Percentiles rank a stretch among this genome's conserved stretches.
Evolutionary conservation across 78 protist species (phyloP).

Genomic region (Monosiga brevicollis): DNA sequence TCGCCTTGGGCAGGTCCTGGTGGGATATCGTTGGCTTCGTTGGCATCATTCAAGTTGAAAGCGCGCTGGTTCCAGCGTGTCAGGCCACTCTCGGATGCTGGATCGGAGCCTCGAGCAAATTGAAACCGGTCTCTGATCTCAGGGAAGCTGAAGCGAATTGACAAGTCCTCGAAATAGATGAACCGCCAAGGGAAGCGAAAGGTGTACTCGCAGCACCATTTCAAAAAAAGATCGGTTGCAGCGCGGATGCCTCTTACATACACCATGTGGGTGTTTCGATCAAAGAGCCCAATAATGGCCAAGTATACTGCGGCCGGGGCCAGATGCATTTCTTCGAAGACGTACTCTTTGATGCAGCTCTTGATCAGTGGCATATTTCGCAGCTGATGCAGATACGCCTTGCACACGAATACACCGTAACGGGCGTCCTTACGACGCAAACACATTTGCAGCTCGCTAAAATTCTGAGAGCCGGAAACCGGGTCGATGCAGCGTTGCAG

Average conservation of each 20-base stretch:
- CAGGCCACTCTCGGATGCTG: too few species aligned
- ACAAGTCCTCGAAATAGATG: neutral
- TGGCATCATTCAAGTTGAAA: neutral
- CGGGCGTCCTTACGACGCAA: neutral
- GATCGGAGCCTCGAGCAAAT: too few species aligned
- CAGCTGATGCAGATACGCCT: neutral
- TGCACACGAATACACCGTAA: neutral
- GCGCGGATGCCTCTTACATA: neutral
- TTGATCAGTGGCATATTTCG: neutral
- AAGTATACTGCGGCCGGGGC: neutral
- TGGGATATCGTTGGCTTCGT: too few species aligned
- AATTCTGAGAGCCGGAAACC: neutral
- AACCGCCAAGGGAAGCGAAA: neutral
- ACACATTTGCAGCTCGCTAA: neutral
- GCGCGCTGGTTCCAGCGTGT: neutral
- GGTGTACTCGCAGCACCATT: neutral
- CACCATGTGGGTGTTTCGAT: neutral
- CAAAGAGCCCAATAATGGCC: neutral
- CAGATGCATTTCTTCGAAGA: neutral
- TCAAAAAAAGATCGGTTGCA: neutral
- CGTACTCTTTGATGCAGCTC: neutral
- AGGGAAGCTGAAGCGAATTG: neutral
- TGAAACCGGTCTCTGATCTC: neutral
- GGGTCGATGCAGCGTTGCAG: neutral
- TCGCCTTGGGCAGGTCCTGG: too few species aligned